Evolutionary conservation across 371 early-diverging fungal genomes (phyloP).

Genomic region (Mucor indicus): DNA sequence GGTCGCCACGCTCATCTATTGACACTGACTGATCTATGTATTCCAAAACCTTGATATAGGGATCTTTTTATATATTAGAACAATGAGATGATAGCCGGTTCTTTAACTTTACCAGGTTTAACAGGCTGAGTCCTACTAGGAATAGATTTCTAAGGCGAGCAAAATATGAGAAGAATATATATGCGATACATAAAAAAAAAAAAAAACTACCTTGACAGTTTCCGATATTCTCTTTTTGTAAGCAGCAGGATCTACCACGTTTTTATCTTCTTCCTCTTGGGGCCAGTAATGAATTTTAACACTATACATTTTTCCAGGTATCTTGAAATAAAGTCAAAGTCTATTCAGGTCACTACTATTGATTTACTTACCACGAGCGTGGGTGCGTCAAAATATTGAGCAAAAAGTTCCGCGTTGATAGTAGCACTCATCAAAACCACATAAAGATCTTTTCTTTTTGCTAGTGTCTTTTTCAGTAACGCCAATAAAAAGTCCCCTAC

Average conservation of each 20-base stretch:
- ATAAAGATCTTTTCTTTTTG: slow-evolving; percentile 37
- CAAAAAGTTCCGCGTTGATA: slow-evolving; percentile 63
- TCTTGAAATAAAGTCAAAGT: slow-evolving; percentile 23
- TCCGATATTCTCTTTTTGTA: slow-evolving; percentile 41
- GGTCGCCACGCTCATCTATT: slow-evolving; percentile 61
- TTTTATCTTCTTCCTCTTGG: slow-evolving; percentile 41
- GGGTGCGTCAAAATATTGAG: slow-evolving; percentile 58
- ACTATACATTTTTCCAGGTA: slow-evolving; percentile 53
- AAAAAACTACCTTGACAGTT: slow-evolving; percentile 27
- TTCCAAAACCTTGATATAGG: slow-evolving; percentile 61
- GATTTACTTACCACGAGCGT: slow-evolving; percentile 34
- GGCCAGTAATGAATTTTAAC: slow-evolving; percentile 52
- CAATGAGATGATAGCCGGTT: neutral
- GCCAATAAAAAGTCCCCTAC: slow-evolving; percentile 62
- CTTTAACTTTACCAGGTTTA: slow-evolving; percentile 31
- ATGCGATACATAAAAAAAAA: neutral
- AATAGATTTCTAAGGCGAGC: slow-evolving; percentile 28
- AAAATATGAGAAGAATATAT: neutral
- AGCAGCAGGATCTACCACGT: slow-evolving; percentile 53
- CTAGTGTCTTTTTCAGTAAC: slow-evolving; percentile 47
- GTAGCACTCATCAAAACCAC: slow-evolving; percentile 84
- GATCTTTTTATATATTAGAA: slow-evolving; percentile 20
- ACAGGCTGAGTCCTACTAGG: slow-evolving; percentile 43
- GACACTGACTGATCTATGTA: slow-evolving; percentile 62
- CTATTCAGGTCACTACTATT: no score